These are phyloP conservation scores for Pyrenophora seminiperda DNA, from an alignment of 2,329 filamentous ascomycete species.

Conservation along the genomic window DNA sequence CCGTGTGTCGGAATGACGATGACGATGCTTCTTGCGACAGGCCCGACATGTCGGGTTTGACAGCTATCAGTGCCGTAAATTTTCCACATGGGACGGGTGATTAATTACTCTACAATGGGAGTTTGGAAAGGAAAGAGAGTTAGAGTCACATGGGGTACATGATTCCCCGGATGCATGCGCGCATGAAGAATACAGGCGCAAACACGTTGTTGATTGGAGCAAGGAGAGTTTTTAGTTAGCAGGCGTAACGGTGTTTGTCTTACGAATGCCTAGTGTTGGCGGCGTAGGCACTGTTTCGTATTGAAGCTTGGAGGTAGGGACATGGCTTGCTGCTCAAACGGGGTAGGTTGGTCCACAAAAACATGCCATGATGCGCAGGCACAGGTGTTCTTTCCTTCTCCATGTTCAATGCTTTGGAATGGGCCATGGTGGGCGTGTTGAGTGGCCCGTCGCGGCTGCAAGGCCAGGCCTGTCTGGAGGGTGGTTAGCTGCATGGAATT, in stretches of 20 bases:
- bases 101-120: slow-evolving; percentile 4
- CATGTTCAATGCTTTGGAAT: background rate
- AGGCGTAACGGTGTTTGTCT: slow-evolving; percentile 3
- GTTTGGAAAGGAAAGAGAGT: background rate
- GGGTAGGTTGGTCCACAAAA: background rate
- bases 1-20: too few species aligned
- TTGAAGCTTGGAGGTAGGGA: slow-evolving; percentile 12
- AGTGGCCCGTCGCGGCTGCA: background rate
- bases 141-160: background rate
- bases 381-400: background rate
- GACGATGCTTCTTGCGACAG: slow-evolving; percentile 9
- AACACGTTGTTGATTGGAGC: background rate
- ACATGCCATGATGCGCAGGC: background rate
- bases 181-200: slow-evolving; percentile 19
- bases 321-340: slow-evolving; percentile 4
- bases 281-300: slow-evolving; percentile 16
- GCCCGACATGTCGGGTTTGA: slow-evolving; percentile 6
- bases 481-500: slow-evolving; percentile 5
- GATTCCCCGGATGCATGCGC: slow-evolving; percentile 1
- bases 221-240: background rate
- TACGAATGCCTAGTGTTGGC: slow-evolving; percentile 6
- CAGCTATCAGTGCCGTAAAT: slow-evolving; percentile 4
- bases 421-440: too few species aligned
- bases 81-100: background rate
- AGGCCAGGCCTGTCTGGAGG: slow-evolving; percentile 1